Percentiles rank a stretch among this genome's conserved stretches.
Conservation (phyloP, 768 basidiomycete genomes). For the Dacryopinax primogenitus region DNA sequence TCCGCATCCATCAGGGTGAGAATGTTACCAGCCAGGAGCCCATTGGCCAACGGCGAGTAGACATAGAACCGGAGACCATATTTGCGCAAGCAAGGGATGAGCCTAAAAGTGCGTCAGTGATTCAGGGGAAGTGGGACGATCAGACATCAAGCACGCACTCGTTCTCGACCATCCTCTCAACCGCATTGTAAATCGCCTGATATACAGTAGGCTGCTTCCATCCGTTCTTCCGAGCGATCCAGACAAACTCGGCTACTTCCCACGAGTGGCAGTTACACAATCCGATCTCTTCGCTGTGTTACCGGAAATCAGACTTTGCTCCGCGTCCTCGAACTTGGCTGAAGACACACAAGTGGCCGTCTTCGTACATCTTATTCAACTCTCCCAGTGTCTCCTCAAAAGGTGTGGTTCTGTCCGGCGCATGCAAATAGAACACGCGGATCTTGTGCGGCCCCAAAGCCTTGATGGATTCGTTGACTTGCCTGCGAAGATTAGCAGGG, state of each 20-base stretch:
- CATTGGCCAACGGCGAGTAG: background rate
- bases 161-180: background rate
- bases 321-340: background rate
- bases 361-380: conserved; percentile 42
- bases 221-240: background rate
- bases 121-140: conserved; percentile 22
- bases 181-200: background rate
- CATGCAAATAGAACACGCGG: conserved; percentile 46
- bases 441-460: conserved; percentile 36
- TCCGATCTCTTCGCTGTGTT: conserved; percentile 43
- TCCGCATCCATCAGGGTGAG: conserved; percentile 35
- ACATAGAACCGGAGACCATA: conserved; percentile 17
- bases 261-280: conserved; percentile 48
- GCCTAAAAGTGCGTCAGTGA: background rate
- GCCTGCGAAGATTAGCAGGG: conserved; percentile 32
- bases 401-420: conserved; percentile 45
- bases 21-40: background rate
- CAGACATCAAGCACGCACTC: background rate
- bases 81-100: conserved; percentile 30
- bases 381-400: conserved; percentile 44
- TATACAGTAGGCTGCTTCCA: background rate
- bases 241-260: conserved; percentile 31
- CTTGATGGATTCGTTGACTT: conserved; percentile 36
- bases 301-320: background rate
- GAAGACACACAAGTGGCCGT: conserved; percentile 41